A percentile compares a stretch with the other conserved stretches of the same genome.
Evolutionary conservation across 352 stramenopile genomes (phyloP).

Genomic region (Phytophthora idaei): DNA sequence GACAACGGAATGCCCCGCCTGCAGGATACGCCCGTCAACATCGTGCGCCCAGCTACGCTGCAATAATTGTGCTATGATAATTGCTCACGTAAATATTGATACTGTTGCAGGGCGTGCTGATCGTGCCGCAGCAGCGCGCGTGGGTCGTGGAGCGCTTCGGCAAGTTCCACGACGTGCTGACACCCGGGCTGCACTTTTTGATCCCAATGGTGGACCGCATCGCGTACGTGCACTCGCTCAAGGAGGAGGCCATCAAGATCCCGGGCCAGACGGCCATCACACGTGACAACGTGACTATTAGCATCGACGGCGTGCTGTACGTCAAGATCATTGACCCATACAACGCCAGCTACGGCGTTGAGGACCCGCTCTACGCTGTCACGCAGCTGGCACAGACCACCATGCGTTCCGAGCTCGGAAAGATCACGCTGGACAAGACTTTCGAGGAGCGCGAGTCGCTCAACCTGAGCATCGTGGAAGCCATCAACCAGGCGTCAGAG

Average conservation of each 20-base stretch:
- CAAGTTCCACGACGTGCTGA: conserved; percentile 89
- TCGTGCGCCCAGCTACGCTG: conserved; percentile 36
- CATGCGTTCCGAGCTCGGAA: conserved; percentile 92
- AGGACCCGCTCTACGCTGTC: conserved; percentile 90
- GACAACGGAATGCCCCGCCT: conserved; percentile 49
- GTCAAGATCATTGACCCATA: conserved; percentile 91
- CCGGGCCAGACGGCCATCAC: conserved; percentile 91
- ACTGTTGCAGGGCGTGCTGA: conserved; percentile 68
- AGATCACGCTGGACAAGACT: conserved; percentile 94
- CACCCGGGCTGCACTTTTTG: conserved; percentile 88
- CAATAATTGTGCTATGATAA: background rate
- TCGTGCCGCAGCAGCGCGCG: conserved; percentile 88
- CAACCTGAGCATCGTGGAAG: conserved; percentile 91
- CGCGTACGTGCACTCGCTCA: conserved; percentile 92
- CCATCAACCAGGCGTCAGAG: conserved; percentile 91
- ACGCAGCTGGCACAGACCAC: conserved; percentile 91
- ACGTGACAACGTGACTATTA: conserved; percentile 92
- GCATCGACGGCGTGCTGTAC: conserved; percentile 93
- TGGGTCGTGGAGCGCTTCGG: conserved; percentile 93
- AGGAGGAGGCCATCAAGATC: conserved; percentile 93
- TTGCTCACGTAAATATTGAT: conserved; percentile 2
- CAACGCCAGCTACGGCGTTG: conserved; percentile 89
- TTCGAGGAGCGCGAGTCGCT: conserved; percentile 93
- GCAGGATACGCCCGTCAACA: conserved; percentile 58
- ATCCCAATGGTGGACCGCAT: conserved; percentile 92